Base-by-base conservation (phyloP, 2,329 filamentous ascomycete species). In the Alternaria arbusti region DNA sequence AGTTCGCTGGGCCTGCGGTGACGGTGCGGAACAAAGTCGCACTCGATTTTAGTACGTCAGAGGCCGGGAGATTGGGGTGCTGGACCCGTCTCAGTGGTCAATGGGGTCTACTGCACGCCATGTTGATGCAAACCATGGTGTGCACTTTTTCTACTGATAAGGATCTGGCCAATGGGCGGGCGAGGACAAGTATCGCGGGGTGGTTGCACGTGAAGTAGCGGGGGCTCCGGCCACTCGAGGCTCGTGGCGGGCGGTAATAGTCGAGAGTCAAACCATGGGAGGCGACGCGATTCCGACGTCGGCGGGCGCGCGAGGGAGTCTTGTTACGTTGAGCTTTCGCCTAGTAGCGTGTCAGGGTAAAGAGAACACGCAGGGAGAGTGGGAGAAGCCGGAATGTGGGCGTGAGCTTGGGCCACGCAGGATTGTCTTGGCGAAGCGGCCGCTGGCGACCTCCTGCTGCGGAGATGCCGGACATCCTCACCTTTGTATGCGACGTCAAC, bases 31-130 rank as follows among this genome's bases (percentile, higher is more conserved):
- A 66, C 70, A 70, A 63, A 63, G 51, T 51, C 44, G 50, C 30
- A 63, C 61, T 67, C 61, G 67, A 67, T 90, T 87, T 68, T 88
- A 87, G 77, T 87, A 78, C 90, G 89, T 83, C 90, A 91, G 51
- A 97, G 86, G 78, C 91, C 71, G 71, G 61, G 61, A 44, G 67
- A 66, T 66, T 68, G 67, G 52, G 57, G 84, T 97, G 93, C 93
- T 90, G 68, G 88, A 79, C 89, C 87, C 52, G 94, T 70, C 64
- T 67, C 64, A 76, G 70, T 76, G 75, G 76, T 68, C 70, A 63
- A 70, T 67, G 60, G 71, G 51, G 58, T 55, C 44, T 59, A 62
- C 61, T 63, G 57, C 51, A 40, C 56, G 66, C 66, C 59, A 62
- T 66, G 49, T 67, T 64, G 69, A 71, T 73, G 68, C 70, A 73